Evolutionary conservation across 225 moss, liverwort and hornwort species (phyloP).

Genomic region (Takakia lepidozioides): DNA sequence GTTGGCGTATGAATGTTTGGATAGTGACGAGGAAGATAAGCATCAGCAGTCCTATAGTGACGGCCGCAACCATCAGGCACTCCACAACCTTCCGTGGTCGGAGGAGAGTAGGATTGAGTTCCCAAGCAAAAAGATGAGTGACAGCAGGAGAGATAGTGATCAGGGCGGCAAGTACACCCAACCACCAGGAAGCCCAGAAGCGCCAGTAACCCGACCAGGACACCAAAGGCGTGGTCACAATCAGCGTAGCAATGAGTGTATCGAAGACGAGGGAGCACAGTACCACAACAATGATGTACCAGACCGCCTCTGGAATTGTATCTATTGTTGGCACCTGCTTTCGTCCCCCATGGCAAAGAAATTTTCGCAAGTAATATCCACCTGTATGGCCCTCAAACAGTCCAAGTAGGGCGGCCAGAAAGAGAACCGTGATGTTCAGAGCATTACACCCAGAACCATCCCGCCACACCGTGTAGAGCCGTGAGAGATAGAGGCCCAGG

Average conservation of each 20-base stretch:
- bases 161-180: slow-evolving; percentile 25
- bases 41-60: slow-evolving; percentile 13
- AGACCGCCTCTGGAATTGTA: slow-evolving; percentile 21
- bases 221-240: slow-evolving; percentile 30
- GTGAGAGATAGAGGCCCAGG: slow-evolving; percentile 13
- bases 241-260: slow-evolving; percentile 15
- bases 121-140: slow-evolving; percentile 28
- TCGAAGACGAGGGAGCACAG: slow-evolving; percentile 13
- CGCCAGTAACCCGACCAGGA: slow-evolving; percentile 21
- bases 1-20: slow-evolving; percentile 34
- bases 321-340: slow-evolving; percentile 28
- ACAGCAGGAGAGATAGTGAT: slow-evolving; percentile 21
- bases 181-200: slow-evolving; percentile 30
- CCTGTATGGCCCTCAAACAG: slow-evolving; percentile 20
- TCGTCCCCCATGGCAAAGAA: slow-evolving; percentile 10
- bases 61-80: slow-evolving; percentile 11
- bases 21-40: slow-evolving; percentile 50
- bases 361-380: slow-evolving; percentile 19
- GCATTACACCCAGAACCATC: slow-evolving; percentile 10
- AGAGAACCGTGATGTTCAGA: slow-evolving; percentile 3
- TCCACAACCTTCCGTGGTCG: slow-evolving; percentile 32
- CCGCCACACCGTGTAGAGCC: slow-evolving; percentile 26
- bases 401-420: slow-evolving; percentile 18
- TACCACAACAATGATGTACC: slow-evolving; percentile 17
- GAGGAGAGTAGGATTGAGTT: slow-evolving; percentile 5